A percentile compares a stretch with the other conserved stretches of the same genome.
These are phyloP conservation scores for Zygotorulaspora mrakii DNA, from an alignment of 1,139 yeast species.

Conservation along the genomic window DNA sequence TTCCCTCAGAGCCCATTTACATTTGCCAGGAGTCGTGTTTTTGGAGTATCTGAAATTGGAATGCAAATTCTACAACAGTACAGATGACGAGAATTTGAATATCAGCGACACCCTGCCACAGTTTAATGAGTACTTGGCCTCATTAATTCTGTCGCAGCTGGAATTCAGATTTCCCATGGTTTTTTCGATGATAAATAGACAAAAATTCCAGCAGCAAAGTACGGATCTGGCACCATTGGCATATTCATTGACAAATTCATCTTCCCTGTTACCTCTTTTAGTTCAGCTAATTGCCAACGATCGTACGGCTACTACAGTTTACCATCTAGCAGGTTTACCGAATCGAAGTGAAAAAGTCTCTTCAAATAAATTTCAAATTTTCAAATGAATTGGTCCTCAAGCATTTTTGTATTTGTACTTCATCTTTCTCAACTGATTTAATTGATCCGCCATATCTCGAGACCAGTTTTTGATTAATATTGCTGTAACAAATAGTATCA, in stretches of 20 bases:
- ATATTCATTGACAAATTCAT: slow-evolving; percentile 22
- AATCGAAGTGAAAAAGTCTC: slow-evolving; percentile 6
- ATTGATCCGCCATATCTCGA: slow-evolving; percentile 24
- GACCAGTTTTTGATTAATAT: slow-evolving; percentile 25
- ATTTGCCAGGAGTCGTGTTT: slow-evolving; percentile 7
- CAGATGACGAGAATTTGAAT: not conserved
- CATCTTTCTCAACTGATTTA: slow-evolving; percentile 23
- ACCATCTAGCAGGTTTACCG: slow-evolving; percentile 15
- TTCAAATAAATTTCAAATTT: slow-evolving; percentile 9
- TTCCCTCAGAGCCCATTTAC: slow-evolving; percentile 10
- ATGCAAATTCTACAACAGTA: slow-evolving; percentile 8
- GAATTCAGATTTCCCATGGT: slow-evolving; percentile 33
- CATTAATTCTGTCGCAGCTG: slow-evolving; percentile 30
- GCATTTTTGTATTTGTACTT: slow-evolving; percentile 35
- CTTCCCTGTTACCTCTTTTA: slow-evolving; percentile 24
- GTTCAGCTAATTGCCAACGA: slow-evolving; percentile 25
- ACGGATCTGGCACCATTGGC: slow-evolving; percentile 27
- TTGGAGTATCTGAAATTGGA: slow-evolving; percentile 11
- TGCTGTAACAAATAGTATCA: slow-evolving; percentile 25
- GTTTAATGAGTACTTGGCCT: slow-evolving; percentile 27
- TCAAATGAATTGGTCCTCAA: slow-evolving; percentile 15
- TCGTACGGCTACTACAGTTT: slow-evolving; percentile 25
- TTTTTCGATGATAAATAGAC: slow-evolving; percentile 25
- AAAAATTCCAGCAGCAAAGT: slow-evolving; percentile 24
- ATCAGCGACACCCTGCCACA: slow-evolving; percentile 11